Conservation (phyloP, 2,329 filamentous ascomycete genomes). For the Colletotrichum gigasporum region DNA sequence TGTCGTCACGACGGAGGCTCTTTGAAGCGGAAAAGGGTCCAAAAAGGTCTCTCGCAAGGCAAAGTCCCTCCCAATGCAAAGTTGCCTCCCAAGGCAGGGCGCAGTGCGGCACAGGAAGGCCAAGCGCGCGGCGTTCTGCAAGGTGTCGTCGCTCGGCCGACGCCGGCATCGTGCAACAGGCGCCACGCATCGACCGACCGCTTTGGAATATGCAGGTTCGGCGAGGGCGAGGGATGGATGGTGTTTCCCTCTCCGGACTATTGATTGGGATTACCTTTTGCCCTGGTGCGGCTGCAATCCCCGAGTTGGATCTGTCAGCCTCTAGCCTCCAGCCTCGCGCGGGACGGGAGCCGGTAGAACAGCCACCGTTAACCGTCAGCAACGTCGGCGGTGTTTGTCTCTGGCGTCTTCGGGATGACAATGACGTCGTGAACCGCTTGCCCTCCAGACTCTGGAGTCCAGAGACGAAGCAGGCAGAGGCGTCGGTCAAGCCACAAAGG, state of each 20-base stretch:
- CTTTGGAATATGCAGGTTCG: background rate
- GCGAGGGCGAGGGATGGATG: background rate
- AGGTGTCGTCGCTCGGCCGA: slow-evolving; percentile 19
- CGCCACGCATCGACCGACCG: background rate
- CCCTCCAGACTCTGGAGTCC: background rate
- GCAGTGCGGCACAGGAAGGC: background rate
- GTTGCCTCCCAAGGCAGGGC: background rate
- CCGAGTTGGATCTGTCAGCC: background rate
- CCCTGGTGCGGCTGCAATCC: background rate
- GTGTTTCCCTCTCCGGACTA: background rate
- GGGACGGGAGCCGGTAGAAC: background rate
- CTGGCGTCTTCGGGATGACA: no score
- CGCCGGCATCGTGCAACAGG: slow-evolving; percentile 24
- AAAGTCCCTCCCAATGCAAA: background rate
- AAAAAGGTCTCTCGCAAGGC: no score
- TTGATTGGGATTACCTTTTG: background rate
- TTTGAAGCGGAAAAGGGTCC: no score
- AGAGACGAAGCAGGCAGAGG: background rate
- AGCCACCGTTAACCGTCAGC: no score
- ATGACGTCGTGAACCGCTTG: no score
- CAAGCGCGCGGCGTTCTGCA: slow-evolving; percentile 14
- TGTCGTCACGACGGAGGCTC: background rate
- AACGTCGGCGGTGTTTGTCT: background rate
- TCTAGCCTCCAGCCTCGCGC: background rate
- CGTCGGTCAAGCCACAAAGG: background rate